Percentiles rank a stretch among this genome's conserved stretches.
Conservation (phyloP, 1,139 yeast species). For the Nakaseomyces nivariensis region DNA sequence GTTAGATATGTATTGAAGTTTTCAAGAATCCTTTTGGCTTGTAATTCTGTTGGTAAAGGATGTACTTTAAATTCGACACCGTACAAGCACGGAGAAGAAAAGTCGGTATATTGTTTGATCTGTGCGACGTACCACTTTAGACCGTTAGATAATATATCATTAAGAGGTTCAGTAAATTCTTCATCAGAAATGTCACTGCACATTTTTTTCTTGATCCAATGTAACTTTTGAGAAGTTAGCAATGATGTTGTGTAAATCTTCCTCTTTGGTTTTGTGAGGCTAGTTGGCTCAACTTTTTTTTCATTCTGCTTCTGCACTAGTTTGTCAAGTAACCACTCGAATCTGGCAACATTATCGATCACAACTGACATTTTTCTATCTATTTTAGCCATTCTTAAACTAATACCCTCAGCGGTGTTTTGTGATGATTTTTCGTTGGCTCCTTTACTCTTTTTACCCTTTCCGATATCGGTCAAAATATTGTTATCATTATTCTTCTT, state of each 20-base stretch:
- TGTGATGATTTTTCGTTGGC: background rate
- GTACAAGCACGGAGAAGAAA: slow-evolving; percentile 15
- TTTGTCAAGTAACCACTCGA: slow-evolving; percentile 15
- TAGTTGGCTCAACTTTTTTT: background rate
- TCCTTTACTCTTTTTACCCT: background rate
- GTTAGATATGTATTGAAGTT: slow-evolving; percentile 14
- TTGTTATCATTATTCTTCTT: background rate
- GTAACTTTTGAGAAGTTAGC: slow-evolving; percentile 17
- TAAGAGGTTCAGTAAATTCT: slow-evolving; percentile 15
- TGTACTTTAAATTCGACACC: slow-evolving; percentile 10
- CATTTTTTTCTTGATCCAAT: slow-evolving; percentile 15
- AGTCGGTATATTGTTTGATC: slow-evolving; percentile 17
- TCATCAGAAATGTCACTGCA: slow-evolving; percentile 7
- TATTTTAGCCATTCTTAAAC: slow-evolving; percentile 13
- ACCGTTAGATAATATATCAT: slow-evolving; percentile 12
- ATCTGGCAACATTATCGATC: slow-evolving; percentile 16
- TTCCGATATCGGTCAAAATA: background rate
- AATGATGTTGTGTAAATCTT: slow-evolving; percentile 16
- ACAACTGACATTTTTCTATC: slow-evolving; percentile 19
- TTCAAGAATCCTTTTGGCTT: slow-evolving; percentile 17
- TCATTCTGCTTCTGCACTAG: slow-evolving; percentile 7
- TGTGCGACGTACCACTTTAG: slow-evolving; percentile 23
- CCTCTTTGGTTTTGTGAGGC: slow-evolving; percentile 7
- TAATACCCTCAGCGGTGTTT: slow-evolving; percentile 1
- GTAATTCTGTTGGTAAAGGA: slow-evolving; percentile 19